Evolutionary conservation across 2,329 filamentous ascomycete species (phyloP), one percentile per base, ranked within the genome.

Genomic region (Bipolaris oryzae): DNA sequence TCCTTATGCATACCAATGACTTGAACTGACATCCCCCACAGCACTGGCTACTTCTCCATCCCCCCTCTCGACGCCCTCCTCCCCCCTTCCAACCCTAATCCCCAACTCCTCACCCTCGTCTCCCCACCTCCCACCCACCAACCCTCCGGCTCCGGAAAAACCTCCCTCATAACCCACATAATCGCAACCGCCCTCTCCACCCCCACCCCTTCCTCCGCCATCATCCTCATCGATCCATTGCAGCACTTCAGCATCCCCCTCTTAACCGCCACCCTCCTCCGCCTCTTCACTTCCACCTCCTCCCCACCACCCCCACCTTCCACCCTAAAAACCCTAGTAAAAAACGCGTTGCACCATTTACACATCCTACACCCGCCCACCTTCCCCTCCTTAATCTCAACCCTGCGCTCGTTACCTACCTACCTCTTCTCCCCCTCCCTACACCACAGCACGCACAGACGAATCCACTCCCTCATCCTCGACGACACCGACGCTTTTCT

Each of bases 361-460:
- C 85, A 88, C 68, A 76, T 88, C 58, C 84, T 87, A 73, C 80
- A 76, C 2, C 84, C 85, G 0, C 77, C 82, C 42, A 82, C 82
- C 1, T 82, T 83, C 21, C 44, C 73, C 2, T 77, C 81, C 2
- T 72, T 87, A 0, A 72, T 86, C 2, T 69, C 79, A 6, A 84
- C 83, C 0, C 66, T 88, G 1, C 59, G 72, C 2, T 60, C 64
- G 0, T 68, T 88, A 0, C 77, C 80, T 15, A 41, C 61, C 0
- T 85, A 87, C 67, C 79, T 89, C 7, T 77, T 85, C 58, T 60
- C 77, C 55, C 7, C 78, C 81, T 64, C 53, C 57, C 21, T 83
- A 0, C 84, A 87, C 67, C 57, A 66, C 18, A 86, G 84, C 5
- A 70, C 74, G 31, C 68, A 78, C 25, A n/a, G n/a, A n/a, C n/a